phyloP scores from a whole-genome alignment of 108 stramenopile genomes.

The Licmophora abbreviata region DNA sequence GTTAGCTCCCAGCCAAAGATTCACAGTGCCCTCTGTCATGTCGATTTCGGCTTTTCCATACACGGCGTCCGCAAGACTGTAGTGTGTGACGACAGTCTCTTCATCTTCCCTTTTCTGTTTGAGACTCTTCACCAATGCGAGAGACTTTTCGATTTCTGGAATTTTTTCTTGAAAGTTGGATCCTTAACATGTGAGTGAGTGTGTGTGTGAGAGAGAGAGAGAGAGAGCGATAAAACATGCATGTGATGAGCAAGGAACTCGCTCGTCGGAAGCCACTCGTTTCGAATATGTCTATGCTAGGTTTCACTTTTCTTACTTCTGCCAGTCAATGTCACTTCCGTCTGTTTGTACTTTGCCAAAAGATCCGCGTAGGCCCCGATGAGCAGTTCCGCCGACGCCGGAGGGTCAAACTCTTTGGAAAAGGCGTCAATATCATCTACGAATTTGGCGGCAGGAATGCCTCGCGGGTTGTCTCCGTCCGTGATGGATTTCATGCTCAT shows the following conservation, averaged over 20 bases:
- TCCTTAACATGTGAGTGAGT: slow-evolving; percentile 16
- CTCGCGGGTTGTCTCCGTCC: slow-evolving; percentile 67
- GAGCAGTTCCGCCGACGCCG: slow-evolving; percentile 73
- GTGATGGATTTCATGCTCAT: slow-evolving; percentile 70
- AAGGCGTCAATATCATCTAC: slow-evolving; percentile 81
- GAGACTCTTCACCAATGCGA: slow-evolving; percentile 61
- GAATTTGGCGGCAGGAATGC: slow-evolving; percentile 77
- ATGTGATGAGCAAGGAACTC: neutral
- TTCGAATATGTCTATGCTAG: neutral
- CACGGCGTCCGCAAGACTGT: slow-evolving; percentile 92
- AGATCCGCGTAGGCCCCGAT: slow-evolving; percentile 86
- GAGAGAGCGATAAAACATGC: neutral
- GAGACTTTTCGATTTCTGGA: slow-evolving; percentile 85
- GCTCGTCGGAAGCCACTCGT: too few species aligned
- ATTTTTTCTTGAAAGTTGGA: slow-evolving; percentile 49
- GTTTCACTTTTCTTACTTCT: slow-evolving; percentile 34
- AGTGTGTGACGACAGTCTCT: slow-evolving; percentile 68
- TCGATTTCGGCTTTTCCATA: slow-evolving; percentile 92
- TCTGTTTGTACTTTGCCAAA: slow-evolving; percentile 77
- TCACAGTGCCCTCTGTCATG: slow-evolving; percentile 74
- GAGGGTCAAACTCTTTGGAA: slow-evolving; percentile 63
- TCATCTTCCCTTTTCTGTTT: slow-evolving; percentile 50
- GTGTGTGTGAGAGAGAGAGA: slow-evolving; percentile 1
- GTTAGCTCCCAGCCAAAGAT: slow-evolving; percentile 98
- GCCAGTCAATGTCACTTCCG: slow-evolving; percentile 61